Percentiles rank a stretch among this genome's conserved stretches.
Evolutionary conservation across 495 filamentous ascomycete genomes (phyloP).

Genomic region (Lasiosphaeria miniovina): DNA sequence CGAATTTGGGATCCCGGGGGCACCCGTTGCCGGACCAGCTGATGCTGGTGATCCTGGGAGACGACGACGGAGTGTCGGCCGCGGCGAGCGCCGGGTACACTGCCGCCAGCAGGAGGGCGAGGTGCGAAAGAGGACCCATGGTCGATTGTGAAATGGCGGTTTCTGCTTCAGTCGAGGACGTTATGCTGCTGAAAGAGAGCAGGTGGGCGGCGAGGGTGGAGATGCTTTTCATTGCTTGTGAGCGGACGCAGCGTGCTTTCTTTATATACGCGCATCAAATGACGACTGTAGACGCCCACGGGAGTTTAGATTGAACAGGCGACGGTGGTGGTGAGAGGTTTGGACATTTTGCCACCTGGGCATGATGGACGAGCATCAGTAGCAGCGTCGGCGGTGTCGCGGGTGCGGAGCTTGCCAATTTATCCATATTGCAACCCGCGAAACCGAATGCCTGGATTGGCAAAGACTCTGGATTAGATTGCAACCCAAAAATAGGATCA

Average conservation of each 20-base stretch:
- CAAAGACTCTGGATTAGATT: slow-evolving; percentile 16
- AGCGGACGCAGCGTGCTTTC: background rate
- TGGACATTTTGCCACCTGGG: slow-evolving; percentile 4
- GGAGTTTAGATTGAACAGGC: background rate
- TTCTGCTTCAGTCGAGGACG: background rate
- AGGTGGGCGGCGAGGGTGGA: slow-evolving; percentile 1
- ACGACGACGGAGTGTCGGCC: slow-evolving; percentile 8
- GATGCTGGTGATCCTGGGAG: slow-evolving; percentile 32
- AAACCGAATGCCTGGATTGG: slow-evolving; percentile 40
- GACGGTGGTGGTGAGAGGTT: slow-evolving; percentile 5
- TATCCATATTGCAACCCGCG: slow-evolving; percentile 34
- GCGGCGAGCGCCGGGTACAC: slow-evolving; percentile 16
- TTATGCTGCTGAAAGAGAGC: background rate
- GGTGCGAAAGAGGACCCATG: slow-evolving; percentile 29
- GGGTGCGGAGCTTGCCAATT: slow-evolving; percentile 28
- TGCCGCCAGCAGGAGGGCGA: slow-evolving; percentile 26
- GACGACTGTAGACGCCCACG: background rate
- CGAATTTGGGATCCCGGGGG: slow-evolving; percentile 29
- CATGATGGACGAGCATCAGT: background rate
- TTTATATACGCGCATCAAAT: background rate
- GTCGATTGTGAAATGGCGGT: slow-evolving; percentile 1
- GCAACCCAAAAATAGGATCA: slow-evolving; percentile 23
- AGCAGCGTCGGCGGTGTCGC: slow-evolving; percentile 17
- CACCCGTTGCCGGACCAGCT: slow-evolving; percentile 42
- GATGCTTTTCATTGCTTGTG: background rate